Base-by-base conservation (phyloP, 208 protist species). In the Crithidia fasciculata region DNA sequence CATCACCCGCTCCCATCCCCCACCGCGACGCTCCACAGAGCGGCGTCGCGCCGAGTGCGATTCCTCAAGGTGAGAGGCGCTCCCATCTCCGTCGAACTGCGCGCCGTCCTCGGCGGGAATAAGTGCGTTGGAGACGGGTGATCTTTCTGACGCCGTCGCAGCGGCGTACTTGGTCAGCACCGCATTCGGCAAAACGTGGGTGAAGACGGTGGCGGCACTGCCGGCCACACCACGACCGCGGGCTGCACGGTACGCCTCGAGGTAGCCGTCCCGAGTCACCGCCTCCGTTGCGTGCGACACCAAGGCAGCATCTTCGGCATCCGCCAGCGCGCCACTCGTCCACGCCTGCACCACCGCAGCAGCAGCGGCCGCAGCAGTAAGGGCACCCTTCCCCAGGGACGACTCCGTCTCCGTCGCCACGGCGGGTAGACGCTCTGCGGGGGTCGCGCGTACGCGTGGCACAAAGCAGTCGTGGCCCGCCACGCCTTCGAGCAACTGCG, bases 381-480 rank as follows among this genome's bases (percentile, higher is more conserved):
- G 28, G 28, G 28, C 1, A 28, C 28, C 28, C 28, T 28, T 28
- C 28, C 28, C 28, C 28, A 28, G 0, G 0, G 28, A 28, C 1
- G 28, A 28, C 28, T 28, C 28, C 28, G 8, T n/a, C 5, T 57
- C 37, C n/a, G 50, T 52, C 37, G 40, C 52, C 15, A 69, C 64
- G 10, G 6, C 28, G 28, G 28, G 28, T 28, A 28, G 28, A 28
- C 28, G 28, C 28, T 28, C 28, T 28, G 28, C 28, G 28, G 28
- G 1, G 28, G 28, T 28, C 28, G 28, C 59, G 36, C 64, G 58
- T 3, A 69, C 28, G 5, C 67, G 74, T 44, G 74, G 74, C 13
- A 79, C 74, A 36, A 79, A 79, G 16, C 45, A 63, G 55, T 79
- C 74, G 41, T 74, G 69, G 8, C 53, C 58, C 0, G 66, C 54